Conservation (phyloP, 2,329 filamentous ascomycete species). For the Myriosclerotinia scirpicola region DNA sequence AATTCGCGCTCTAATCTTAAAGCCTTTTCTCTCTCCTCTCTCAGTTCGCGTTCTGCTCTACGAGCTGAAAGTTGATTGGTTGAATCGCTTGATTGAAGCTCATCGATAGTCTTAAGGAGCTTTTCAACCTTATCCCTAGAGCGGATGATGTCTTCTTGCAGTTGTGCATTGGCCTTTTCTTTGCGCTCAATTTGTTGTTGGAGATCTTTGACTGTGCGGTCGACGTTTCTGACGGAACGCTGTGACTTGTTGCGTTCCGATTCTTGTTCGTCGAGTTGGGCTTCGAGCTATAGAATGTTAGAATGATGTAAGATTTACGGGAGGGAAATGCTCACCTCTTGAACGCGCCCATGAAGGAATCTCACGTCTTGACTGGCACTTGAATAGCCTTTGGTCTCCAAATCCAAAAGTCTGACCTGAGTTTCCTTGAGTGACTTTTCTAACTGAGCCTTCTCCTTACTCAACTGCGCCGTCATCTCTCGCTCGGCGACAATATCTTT, state of each 20-base stretch:
- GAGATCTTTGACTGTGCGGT: slow-evolving; percentile 90
- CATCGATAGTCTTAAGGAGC: slow-evolving; percentile 86
- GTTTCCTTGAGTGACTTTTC: slow-evolving; percentile 91
- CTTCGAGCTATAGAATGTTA: slow-evolving; percentile 68
- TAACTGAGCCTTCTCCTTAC: slow-evolving; percentile 84
- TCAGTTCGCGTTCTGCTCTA: slow-evolving; percentile 83
- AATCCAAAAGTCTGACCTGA: slow-evolving; percentile 84
- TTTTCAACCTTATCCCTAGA: slow-evolving; percentile 89
- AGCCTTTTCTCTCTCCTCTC: slow-evolving; percentile 82
- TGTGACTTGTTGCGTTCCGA: slow-evolving; percentile 76
- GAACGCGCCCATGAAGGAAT: slow-evolving; percentile 89
- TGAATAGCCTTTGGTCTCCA: slow-evolving; percentile 96
- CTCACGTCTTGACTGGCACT: slow-evolving; percentile 92
- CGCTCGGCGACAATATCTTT: slow-evolving; percentile 87
- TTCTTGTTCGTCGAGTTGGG: slow-evolving; percentile 81
- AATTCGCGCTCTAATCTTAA: slow-evolving; percentile 84
- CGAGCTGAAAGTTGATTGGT: slow-evolving; percentile 77
- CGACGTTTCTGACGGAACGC: slow-evolving; percentile 85
- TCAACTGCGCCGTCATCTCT: slow-evolving; percentile 75
- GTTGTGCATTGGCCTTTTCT: slow-evolving; percentile 79
- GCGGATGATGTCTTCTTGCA: slow-evolving; percentile 80
- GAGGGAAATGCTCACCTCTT: slow-evolving; percentile 68
- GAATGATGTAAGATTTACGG: slow-evolving; percentile 6
- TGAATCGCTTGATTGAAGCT: slow-evolving; percentile 86
- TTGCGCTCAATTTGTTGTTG: slow-evolving; percentile 90